phyloP scores from a whole-genome alignment of 805 yeast species.

The Wickerhamomyces ciferrii region DNA sequence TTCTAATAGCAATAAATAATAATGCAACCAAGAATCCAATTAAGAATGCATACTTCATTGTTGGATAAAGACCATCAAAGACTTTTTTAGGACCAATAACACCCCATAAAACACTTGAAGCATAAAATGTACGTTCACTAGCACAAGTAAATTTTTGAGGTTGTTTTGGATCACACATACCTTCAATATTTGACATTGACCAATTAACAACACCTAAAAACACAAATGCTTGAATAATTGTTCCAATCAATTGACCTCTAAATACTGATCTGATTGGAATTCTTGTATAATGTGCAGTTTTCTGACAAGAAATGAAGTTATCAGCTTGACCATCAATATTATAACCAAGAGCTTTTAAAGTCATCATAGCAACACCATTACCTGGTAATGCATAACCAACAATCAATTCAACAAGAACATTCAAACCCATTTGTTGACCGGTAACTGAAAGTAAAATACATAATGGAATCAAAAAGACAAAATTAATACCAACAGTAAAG shows the following conservation, averaged over 20 bases:
- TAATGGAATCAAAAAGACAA: constrained; percentile 42
- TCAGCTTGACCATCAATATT: background rate
- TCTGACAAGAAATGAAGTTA: background rate
- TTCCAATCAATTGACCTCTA: background rate
- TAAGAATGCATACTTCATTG: constrained; percentile 57
- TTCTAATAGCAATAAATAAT: constrained; percentile 25
- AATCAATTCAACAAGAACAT: constrained; percentile 47
- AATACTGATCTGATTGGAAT: background rate
- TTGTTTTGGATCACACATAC: background rate
- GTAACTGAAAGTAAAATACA: constrained; percentile 40
- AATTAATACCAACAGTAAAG: constrained; percentile 41
- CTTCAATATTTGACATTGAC: background rate
- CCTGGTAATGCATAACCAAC: constrained; percentile 50
- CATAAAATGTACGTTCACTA: constrained; percentile 33
- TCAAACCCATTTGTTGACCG: constrained; percentile 39
- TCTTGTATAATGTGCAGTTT: background rate
- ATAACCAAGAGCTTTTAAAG: constrained; percentile 31
- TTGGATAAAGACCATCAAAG: constrained; percentile 52
- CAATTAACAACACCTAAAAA: background rate
- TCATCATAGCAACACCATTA: constrained; percentile 44
- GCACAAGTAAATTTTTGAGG: constrained; percentile 15
- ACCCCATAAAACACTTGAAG: constrained; percentile 39
- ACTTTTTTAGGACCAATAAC: constrained; percentile 50
- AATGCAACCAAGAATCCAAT: constrained; percentile 39
- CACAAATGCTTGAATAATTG: background rate